phyloP scores from a whole-genome alignment of 371 early-diverging fungal genomes.

The Mortierella sp. region DNA sequence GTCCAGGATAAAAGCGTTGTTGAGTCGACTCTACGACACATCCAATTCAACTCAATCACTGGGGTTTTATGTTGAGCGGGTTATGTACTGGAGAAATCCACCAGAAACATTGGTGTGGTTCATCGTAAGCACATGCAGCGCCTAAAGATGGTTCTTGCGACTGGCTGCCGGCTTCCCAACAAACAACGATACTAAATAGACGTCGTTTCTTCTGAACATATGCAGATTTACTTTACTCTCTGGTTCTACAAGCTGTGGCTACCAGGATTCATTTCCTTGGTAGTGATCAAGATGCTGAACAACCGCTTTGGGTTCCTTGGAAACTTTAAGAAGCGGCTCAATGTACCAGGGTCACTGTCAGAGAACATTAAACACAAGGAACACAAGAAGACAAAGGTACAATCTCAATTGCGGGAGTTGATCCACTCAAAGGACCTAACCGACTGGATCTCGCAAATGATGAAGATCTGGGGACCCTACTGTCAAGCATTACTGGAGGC shows the following conservation, averaged over 20 bases:
- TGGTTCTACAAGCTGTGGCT: constrained; percentile 49
- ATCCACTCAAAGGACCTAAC: constrained; percentile 48
- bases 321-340: constrained; percentile 18
- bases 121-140: constrained; percentile 41
- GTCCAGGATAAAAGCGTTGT: constrained; percentile 29
- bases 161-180: too few species aligned
- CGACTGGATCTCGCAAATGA: constrained; percentile 50
- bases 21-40: constrained; percentile 48
- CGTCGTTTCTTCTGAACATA: too few species aligned
- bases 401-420: constrained; percentile 40
- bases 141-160: too few species aligned
- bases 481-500: constrained; percentile 46
- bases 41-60: constrained; percentile 41
- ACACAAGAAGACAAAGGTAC: constrained; percentile 22
- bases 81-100: constrained; percentile 47
- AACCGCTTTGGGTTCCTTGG: constrained; percentile 43
- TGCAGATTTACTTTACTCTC: constrained; percentile 33
- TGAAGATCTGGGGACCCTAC: constrained; percentile 50
- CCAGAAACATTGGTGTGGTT: constrained; percentile 47
- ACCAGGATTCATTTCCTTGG: constrained; percentile 29
- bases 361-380: constrained; percentile 10
- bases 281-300: constrained; percentile 40
- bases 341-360: constrained; percentile 21
- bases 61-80: constrained; percentile 37
- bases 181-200: too few species aligned